Evolutionary conservation across 495 filamentous ascomycete species (phyloP), one percentile per base, ranked within the genome.

Genomic region (Xanthoparmelia taractica): DNA sequence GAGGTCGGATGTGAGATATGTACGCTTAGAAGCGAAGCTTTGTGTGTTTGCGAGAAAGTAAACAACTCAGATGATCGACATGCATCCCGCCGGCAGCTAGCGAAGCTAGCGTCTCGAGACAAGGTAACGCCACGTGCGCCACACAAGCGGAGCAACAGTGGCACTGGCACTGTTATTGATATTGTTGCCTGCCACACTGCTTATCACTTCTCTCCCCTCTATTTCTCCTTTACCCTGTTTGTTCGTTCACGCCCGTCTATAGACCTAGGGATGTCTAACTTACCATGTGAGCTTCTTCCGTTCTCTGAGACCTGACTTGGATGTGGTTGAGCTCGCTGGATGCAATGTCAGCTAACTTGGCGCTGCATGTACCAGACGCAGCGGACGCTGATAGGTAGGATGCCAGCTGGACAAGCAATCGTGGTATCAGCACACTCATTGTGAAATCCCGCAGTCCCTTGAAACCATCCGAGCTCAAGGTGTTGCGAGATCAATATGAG

Each of bases 371-470:
- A 47, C 66, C 75, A 98, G 94, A 97, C 80, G 94, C 94, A 71
- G 91, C 92, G 59, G 94, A 98, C 78, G 94, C 92, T 65, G 94
- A 98, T 79, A 95, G 89, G 92, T 96, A 66, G 64, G 78, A 76
- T 59, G 29, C 31, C 27, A 1, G 6, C 6, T 29, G 7, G 29
- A 40, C 11, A 65, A 55, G 17, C 38, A 17, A 15, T 27, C 13
- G 18, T 12, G 33, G 38, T 23, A 37, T 23, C 3, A 29, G 65
- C 66, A 29, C 40, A 27, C 59, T 65, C 63, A 71, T 61, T 64
- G 18, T 33, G 37, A 8, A 31, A 31, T 18, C 12, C 4, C 43
- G 54, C 68, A 96, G 91, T 67, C 88, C 94, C 66, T 81, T 98
- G 63, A 93, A 91, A 73, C 84, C 89, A 11, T 87, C 87, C 25